Base-by-base conservation (phyloP, 768 basidiomycete species). In the Holtermanniella nyarrowii region DNA sequence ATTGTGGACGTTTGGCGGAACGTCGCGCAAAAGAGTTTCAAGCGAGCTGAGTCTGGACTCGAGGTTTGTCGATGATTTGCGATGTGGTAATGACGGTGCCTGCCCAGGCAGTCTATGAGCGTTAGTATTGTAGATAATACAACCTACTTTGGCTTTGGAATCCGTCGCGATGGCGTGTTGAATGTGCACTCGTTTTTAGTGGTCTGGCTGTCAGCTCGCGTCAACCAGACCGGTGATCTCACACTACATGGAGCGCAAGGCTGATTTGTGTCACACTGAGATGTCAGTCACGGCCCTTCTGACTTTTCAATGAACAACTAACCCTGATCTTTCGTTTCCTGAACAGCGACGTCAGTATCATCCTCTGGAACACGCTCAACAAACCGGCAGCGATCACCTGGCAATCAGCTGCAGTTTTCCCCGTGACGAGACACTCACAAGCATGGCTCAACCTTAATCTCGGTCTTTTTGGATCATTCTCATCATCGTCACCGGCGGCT, bases 1-100 rank as follows among this genome's bases (percentile, higher is more conserved):
- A 48, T 70, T 73, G 52, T 72, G 70, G 0, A 72, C 66, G 54
- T 72, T 69, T 0, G 68, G 69, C 12, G 72, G 72, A 1, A 71
- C 70, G 47, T 72, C 69, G 10, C 72, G 49, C 7, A 73, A 53
- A 60, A 72, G 66, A n/a, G 68, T 56, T 55, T 73, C 72, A 14
- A 73, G 55, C 4, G 66, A 67, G 5, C 68, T 68, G 42, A 73
- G 55, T 48, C 72, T 53, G 3, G 69, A 63, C 51, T 73, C 72
- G 21, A 69, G 53, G 42, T 63, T 59, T 18, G 51, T 13, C 14
- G 42, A 18, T 20, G 42, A 18, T 22, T 26, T 18, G 45, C 49
- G 46, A 50, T 58, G 21, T 50, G 48, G 46, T 50, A 50, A 44
- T 50, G 54, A 5, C 48, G 23, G 11, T 52, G 42, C 44, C 49